Percentiles rank a stretch among this genome's conserved stretches.
Conservation (phyloP, 169 alveolate genomes). For the Babesia ovata region DNA sequence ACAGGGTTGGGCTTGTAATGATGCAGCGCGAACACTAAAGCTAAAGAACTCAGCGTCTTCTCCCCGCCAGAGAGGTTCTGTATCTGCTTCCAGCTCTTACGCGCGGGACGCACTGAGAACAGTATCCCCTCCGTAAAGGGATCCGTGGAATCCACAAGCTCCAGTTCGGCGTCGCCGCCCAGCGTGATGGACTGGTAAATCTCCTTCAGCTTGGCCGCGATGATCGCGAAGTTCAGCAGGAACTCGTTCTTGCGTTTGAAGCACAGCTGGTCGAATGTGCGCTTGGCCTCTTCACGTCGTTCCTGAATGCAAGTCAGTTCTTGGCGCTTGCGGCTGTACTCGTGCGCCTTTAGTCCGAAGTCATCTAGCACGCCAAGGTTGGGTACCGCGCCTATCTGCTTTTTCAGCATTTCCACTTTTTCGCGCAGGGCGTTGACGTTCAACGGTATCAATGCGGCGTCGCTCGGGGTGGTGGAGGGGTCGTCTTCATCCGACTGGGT, state of each 20-base stretch:
- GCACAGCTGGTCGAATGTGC: slow-evolving; percentile 62
- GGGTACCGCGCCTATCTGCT: slow-evolving; percentile 52
- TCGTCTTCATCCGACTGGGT: background rate
- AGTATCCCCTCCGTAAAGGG: slow-evolving; percentile 97
- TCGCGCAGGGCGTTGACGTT: slow-evolving; percentile 60
- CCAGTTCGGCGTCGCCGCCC: slow-evolving; percentile 99
- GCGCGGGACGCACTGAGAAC: slow-evolving; percentile 96
- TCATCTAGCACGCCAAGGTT: slow-evolving; percentile 67
- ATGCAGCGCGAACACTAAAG: slow-evolving; percentile 98
- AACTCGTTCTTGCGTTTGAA: slow-evolving; percentile 79
- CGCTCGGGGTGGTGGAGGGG: slow-evolving; percentile 7
- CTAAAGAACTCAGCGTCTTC: slow-evolving; percentile 94
- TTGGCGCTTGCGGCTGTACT: slow-evolving; percentile 60
- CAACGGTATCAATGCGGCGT: background rate
- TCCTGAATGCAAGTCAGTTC: slow-evolving; percentile 63
- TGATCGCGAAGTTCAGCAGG: slow-evolving; percentile 79
- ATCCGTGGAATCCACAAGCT: slow-evolving; percentile 93
- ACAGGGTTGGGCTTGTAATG: slow-evolving; percentile 97
- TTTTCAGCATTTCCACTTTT: slow-evolving; percentile 70
- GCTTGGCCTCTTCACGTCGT: slow-evolving; percentile 68
- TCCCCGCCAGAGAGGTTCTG: slow-evolving; percentile 98
- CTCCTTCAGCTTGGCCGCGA: slow-evolving; percentile 86
- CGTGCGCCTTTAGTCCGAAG: slow-evolving; percentile 70
- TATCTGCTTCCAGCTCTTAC: slow-evolving; percentile 97
- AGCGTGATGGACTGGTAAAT: slow-evolving; percentile 88